These are phyloP conservation scores for Talaromyces sp. DNA, from an alignment of 2,329 filamentous ascomycete genomes.

Conservation along the genomic window DNA sequence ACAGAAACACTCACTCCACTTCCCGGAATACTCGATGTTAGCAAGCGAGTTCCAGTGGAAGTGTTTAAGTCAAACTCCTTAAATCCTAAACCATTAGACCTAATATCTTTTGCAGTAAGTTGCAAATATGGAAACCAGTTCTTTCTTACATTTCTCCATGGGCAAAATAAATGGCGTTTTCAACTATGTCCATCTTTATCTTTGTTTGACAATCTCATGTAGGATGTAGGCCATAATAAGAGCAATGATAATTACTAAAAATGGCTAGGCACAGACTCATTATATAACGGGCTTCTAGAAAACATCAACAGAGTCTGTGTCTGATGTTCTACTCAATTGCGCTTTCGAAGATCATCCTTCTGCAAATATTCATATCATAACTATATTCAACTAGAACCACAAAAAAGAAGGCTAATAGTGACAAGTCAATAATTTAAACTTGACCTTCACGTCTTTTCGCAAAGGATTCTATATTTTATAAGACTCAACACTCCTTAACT, in stretches of 20 bases:
- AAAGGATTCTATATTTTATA: neutral
- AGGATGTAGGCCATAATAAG: neutral
- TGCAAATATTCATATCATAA: neutral
- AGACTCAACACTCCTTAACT: neutral
- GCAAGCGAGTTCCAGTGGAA: neutral
- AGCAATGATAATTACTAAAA: neutral
- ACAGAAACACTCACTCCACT: neutral
- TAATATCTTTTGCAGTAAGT: neutral
- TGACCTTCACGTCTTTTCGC: neutral
- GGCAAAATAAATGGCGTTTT: neutral
- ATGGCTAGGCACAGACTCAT: neutral
- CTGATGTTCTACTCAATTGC: no score
- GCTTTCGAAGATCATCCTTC: neutral
- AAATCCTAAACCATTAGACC: neutral
- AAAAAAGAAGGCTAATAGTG: neutral
- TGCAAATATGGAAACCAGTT: neutral
- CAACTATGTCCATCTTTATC: neutral
- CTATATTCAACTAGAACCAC: neutral
- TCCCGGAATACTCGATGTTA: neutral
- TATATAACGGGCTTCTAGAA: neutral
- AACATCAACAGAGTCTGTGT: neutral
- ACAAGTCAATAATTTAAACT: neutral
- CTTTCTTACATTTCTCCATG: neutral
- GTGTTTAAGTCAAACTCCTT: neutral
- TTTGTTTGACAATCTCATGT: neutral